Evolutionary conservation across 805 yeast genomes (phyloP).

Genomic region (Kazachstania viticola): DNA sequence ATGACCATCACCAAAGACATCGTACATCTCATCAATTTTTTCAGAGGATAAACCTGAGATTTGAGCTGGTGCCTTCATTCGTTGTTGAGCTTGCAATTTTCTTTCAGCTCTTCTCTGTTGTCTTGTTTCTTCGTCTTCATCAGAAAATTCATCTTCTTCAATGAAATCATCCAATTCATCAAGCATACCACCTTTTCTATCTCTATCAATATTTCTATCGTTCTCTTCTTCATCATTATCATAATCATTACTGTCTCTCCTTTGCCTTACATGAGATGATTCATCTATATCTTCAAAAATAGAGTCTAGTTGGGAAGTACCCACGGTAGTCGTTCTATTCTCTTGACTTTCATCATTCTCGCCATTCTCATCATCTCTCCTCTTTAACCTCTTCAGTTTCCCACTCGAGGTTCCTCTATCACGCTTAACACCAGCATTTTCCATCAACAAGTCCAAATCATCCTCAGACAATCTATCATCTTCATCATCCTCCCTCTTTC

Average conservation of each 20-base stretch:
- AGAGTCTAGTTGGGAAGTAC: conserved; percentile 26
- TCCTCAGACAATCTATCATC: conserved; percentile 82
- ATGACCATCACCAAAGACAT: conserved; percentile 93
- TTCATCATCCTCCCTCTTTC: conserved; percentile 32
- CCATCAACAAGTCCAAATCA: conserved; percentile 83
- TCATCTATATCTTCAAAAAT: conserved; percentile 33
- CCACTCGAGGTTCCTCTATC: conserved; percentile 29
- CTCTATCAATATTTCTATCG: conserved; percentile 12
- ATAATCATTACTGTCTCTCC: conserved; percentile 14
- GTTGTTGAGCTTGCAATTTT: conserved; percentile 27
- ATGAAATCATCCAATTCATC: conserved; percentile 95
- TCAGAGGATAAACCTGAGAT: conserved; percentile 69
- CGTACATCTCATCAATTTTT: conserved; percentile 83
- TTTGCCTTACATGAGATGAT: conserved; percentile 10
- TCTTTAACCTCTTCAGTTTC: conserved; percentile 67
- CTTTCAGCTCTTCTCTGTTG: conserved; percentile 28
- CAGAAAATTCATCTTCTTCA: conserved; percentile 93
- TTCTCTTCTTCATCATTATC: conserved; percentile 14
- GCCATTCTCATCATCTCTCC: conserved; percentile 43
- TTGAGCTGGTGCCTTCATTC: conserved; percentile 44
- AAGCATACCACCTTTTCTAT: conserved; percentile 29
- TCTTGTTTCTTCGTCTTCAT: conserved; percentile 50
- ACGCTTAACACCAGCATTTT: conserved; percentile 71
- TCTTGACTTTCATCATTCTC: conserved; percentile 23
- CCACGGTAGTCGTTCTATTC: conserved; percentile 5